Percentiles rank a stretch among this genome's conserved stretches.
These are phyloP conservation scores for Metschnikowia anglica DNA, from an alignment of 805 yeast species.

Conservation along the genomic window DNA sequence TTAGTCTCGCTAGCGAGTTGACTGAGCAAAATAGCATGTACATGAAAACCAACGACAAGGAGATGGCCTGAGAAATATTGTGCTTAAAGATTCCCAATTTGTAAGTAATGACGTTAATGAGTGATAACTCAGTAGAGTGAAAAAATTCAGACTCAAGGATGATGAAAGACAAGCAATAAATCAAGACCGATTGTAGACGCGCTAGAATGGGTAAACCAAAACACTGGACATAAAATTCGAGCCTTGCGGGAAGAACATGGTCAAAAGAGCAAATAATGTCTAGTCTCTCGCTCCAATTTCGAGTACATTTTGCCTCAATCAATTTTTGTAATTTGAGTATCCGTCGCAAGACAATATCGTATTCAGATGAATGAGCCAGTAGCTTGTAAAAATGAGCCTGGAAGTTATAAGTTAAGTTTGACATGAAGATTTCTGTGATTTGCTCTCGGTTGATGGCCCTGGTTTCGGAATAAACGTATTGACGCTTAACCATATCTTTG, in stretches of 20 bases:
- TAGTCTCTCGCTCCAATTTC: slow-evolving; percentile 18
- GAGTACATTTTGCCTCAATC: slow-evolving; percentile 20
- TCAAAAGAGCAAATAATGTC: slow-evolving; percentile 8
- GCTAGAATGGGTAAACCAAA: slow-evolving; percentile 47
- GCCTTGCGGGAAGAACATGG: slow-evolving; percentile 6
- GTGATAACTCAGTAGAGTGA: slow-evolving; percentile 64
- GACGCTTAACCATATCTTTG: slow-evolving; percentile 33
- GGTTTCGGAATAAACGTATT: slow-evolving; percentile 24
- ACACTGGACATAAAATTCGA: slow-evolving; percentile 31
- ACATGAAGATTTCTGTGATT: slow-evolving; percentile 45
- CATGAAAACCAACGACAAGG: slow-evolving; percentile 45
- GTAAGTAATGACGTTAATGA: slow-evolving; percentile 52
- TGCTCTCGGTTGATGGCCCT: slow-evolving; percentile 30
- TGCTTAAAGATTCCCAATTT: slow-evolving; percentile 28
- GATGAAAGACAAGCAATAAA: slow-evolving; percentile 48
- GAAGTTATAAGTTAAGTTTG: slow-evolving; percentile 51
- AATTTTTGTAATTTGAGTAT: slow-evolving; percentile 27
- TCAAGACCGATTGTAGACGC: slow-evolving; percentile 41
- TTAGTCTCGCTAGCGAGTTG: slow-evolving; percentile 62
- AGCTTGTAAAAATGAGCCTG: slow-evolving; percentile 51
- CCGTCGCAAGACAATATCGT: slow-evolving; percentile 47
- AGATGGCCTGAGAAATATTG: slow-evolving; percentile 32
- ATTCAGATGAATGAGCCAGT: slow-evolving; percentile 57
- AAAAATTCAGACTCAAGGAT: slow-evolving; percentile 73
- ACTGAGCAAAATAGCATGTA: slow-evolving; percentile 72